Conservation (phyloP, 495 filamentous ascomycete genomes). For the Penicillium maclennaniae region DNA sequence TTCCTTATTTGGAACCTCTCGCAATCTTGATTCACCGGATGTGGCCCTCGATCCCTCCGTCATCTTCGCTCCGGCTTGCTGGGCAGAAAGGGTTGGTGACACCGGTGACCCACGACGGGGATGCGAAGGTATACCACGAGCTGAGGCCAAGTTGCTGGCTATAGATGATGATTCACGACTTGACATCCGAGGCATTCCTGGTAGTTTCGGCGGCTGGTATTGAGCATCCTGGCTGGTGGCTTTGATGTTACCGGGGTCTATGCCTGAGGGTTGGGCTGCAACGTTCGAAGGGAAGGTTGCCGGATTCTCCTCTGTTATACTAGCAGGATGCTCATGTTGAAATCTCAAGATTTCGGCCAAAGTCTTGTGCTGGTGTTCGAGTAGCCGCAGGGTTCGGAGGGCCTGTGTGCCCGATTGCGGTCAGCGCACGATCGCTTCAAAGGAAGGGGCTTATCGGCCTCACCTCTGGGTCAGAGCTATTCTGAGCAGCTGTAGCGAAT, state of each 20-base stretch:
- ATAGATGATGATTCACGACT: conserved; percentile 77
- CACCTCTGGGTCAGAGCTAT: conserved; percentile 72
- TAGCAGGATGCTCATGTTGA: conserved; percentile 56
- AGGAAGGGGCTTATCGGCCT: conserved; percentile 1
- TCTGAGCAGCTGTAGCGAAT: conserved; percentile 75
- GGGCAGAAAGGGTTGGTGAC: conserved; percentile 67
- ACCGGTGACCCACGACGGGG: conserved; percentile 55
- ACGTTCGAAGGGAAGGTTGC: conserved; percentile 9
- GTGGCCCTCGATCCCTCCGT: conserved; percentile 49
- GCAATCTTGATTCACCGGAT: conserved; percentile 34
- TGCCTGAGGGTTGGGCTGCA: conserved; percentile 14
- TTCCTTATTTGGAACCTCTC: conserved; percentile 26
- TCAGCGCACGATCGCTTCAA: conserved; percentile 1
- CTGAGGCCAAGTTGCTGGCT: conserved; percentile 85
- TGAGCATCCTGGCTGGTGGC: conserved; percentile 28
- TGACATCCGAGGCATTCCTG: conserved; percentile 46
- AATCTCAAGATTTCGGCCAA: conserved; percentile 75
- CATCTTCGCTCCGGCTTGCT: conserved; percentile 72
- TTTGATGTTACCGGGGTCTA: conserved; percentile 26
- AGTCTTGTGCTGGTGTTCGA: conserved; percentile 80
- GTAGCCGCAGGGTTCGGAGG: conserved; percentile 72
- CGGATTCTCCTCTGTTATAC: conserved; percentile 8
- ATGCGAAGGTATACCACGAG: conserved; percentile 75
- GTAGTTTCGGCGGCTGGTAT: conserved; percentile 33
- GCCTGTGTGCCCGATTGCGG: conserved; percentile 45